Evolutionary conservation across 805 yeast genomes (phyloP), one percentile per base, ranked within the genome.

Genomic region (Kurtzmaniella fragi): DNA sequence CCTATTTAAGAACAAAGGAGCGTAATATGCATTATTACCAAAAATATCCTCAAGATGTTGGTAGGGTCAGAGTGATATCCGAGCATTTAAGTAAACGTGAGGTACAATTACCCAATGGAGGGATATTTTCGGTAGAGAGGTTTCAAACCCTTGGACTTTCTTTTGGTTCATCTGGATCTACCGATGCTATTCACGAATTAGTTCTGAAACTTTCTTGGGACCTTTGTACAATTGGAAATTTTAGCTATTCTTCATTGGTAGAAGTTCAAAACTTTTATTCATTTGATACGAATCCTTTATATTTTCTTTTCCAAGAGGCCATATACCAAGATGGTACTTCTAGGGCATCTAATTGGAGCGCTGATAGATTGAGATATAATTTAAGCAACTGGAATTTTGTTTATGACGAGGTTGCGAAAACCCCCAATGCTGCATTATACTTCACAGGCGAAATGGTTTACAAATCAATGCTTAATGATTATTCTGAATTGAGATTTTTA

Each of bases 371-470:
- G 34, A 55, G 72, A 43, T 48, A 54, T 30, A 35, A 28, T 2
- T 44, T 50, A 14, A 61, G 49, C 10, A 53, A 60, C 43, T 44
- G 46, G 23, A 41, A 40, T 14, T 68, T 60, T 43, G 61, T 60
- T 4, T 56, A 40, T 37, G 23, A 31, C 14, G 34, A 44, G 12
- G 34, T 28, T 38, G 37, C 49, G 23, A 34, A 43, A 9, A 17
- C 33, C 14, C n/a, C n/a, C n/a, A n/a, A n/a, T n/a, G n/a, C n/a
- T n/a, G n/a, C 66, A 2, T 56, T 70, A 3, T 74, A 52, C 42
- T 75, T 75, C 52, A 74, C 78, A 2, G 78, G 80, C 10, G 81
- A 77, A 44, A 74, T 75, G 78, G 76, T 76, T 33, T 75, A 54
- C 54, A 66, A 68, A 43, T 68, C 71, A 11, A 74, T 75, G 73